Evolutionary conservation across 192 early-diverging fungal genomes (phyloP).

Genomic region (Piromyces finnis): DNA sequence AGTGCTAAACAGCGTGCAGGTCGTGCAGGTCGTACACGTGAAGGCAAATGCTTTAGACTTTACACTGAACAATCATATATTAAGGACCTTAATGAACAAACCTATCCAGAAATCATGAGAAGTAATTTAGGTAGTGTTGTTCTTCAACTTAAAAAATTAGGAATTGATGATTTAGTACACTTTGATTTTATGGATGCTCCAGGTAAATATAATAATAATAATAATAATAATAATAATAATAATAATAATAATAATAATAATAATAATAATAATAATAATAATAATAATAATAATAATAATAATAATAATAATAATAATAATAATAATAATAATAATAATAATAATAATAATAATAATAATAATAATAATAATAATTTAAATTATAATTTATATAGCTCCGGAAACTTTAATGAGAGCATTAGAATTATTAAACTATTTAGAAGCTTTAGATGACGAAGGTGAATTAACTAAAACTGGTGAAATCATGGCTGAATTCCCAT

Average conservation of each 20-base stretch:
- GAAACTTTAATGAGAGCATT: constrained; percentile 96
- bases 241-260: background rate
- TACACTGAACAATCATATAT: constrained; percentile 95
- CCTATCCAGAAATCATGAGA: constrained; percentile 94
- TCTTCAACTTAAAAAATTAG: constrained; percentile 91
- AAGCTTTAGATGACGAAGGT: constrained; percentile 86
- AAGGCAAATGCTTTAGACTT: constrained; percentile 92
- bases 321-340: background rate
- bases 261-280: background rate
- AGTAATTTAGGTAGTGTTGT: constrained; percentile 93
- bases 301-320: background rate
- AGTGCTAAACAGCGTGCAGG: constrained; percentile 93
- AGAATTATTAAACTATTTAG: constrained; percentile 87
- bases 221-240: background rate
- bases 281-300: too few species aligned
- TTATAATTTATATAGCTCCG: constrained; percentile 40
- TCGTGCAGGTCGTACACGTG: constrained; percentile 93
- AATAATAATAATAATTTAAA: background rate
- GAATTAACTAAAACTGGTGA: constrained; percentile 69
- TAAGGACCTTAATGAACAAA: constrained; percentile 87
- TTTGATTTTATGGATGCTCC: constrained; percentile 99
- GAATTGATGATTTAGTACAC: constrained; percentile 92
- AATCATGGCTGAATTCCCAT: constrained; percentile 86
- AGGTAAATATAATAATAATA: constrained; percentile 4
- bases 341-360: background rate